Conservation (phyloP, 352 stramenopile species). For the Hyaloperonospora arabidopsidis region DNA sequence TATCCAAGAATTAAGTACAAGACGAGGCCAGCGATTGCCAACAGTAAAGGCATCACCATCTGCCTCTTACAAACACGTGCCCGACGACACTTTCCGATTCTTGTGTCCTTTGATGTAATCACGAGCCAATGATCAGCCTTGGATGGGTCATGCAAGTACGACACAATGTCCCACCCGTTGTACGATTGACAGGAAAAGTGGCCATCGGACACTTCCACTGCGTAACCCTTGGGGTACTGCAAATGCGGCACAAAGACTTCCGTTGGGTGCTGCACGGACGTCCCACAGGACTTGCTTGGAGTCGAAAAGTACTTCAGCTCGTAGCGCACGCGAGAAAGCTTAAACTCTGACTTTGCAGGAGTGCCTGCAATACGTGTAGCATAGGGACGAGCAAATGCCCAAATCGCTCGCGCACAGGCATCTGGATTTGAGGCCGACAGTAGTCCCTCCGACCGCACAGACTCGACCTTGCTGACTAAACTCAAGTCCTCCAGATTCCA, state of each 20-base stretch:
- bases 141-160: constrained; percentile 45
- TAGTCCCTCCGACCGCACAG: constrained; percentile 10
- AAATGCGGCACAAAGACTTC: constrained; percentile 72
- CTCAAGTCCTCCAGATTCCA: constrained; percentile 87
- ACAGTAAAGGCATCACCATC: constrained; percentile 10
- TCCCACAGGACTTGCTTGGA: constrained; percentile 28
- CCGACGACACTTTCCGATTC: constrained; percentile 24
- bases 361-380: constrained; percentile 59
- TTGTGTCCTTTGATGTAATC: constrained; percentile 39
- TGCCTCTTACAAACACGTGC: constrained; percentile 17
- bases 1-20: constrained; percentile 28
- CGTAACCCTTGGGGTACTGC: constrained; percentile 66
- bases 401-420: constrained; percentile 35
- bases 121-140: constrained; percentile 33
- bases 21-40: constrained; percentile 21
- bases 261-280: constrained; percentile 22
- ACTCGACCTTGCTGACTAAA: constrained; percentile 53
- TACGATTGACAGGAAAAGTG: constrained; percentile 36
- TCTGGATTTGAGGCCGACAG: constrained; percentile 21
- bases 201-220: constrained; percentile 49
- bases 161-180: constrained; percentile 57
- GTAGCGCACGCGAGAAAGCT: constrained; percentile 43
- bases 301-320: constrained; percentile 45
- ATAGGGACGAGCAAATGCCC: constrained; percentile 62
- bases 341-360: constrained; percentile 53